Evolutionary conservation across 306 rosid genomes (phyloP), one percentile per base, ranked within the genome.

Genomic region (Senna tora): DNA sequence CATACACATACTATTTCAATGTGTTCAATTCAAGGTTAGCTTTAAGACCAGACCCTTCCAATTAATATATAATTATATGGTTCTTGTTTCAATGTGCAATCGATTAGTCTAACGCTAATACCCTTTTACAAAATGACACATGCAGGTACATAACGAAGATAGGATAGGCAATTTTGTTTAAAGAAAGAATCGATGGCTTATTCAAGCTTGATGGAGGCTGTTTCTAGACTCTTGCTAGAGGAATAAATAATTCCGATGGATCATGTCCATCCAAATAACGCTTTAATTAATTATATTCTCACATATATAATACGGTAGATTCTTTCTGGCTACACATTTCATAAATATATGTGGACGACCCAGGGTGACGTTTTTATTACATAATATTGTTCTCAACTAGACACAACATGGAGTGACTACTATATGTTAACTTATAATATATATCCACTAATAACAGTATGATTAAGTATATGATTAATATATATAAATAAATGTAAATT

Each of bases 321-420:
- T 58, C 42, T n/a, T n/a, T n/a, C n/a, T n/a, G 65, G 5, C n/a
- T n/a, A n/a, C n/a, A n/a, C n/a, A n/a, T n/a, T n/a, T n/a, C n/a
- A n/a, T n/a, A n/a, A n/a, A n/a, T n/a, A 25, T 25, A 25, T 25
- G 30, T 1, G 30, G 30, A 25, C 30, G 30, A 25, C 30, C 39
- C 67, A 39, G 50, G 2, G 67, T 60, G 49, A 46, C 72, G 58
- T 53, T 45, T 66, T 33, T 36, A 62, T 25, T 57, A 69, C 61
- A 72, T 20, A 17, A 28, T 56, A 14, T 22, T 42, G 73, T 65
- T 71, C 74, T 67, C 6, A 75, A 59, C 19, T 70, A 30, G 71
- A 75, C 81, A 71, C 68, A 71, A 16, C 67, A 61, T 50, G 39
- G 10, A 46, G 32, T 36, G 70, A 62, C 80, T 82, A 64, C 57